Base-by-base conservation (phyloP, 768 basidiomycete species). In the Naganishia onofrii region DNA sequence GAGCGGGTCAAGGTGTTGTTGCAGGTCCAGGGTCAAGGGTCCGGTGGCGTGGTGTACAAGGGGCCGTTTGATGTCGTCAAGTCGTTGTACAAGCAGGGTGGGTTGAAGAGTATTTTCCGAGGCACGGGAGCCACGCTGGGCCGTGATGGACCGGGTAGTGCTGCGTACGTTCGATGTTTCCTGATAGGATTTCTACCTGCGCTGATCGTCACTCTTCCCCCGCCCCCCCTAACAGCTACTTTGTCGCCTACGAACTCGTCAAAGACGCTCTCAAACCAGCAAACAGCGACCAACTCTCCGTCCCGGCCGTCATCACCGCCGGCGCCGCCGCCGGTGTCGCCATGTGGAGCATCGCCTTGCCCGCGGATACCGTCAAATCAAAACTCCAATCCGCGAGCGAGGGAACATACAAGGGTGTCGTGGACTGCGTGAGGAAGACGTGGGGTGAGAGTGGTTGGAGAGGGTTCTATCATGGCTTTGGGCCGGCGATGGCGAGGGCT, bases 271-370 rank as follows among this genome's bases (percentile, higher is more conserved):
- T 99, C 72, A 92, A 90, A 15, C 91, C 93, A 8, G 86, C 85
- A 48, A 90, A 90, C 36, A 84, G 90, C 21, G 88, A 89, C n/a
- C 85, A 90, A 58, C 85, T 98, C 69, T 90, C 92, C 75, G 84
- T 99, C 31, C 85, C 90, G 36, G 89, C 90, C 21, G 86, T 98
- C 75, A 90, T 98, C 74, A 70, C 93, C 67, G 93, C 95, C 64
- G 96, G 96, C 73, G 96, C 94, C 66, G 88, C 87, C 48, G 96
- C 96, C 0, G 96, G 96, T 74, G 87, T 98, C 5, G 93, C 93
- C 44, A 98, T 99, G 96, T 99, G 96, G 96, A 84, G 90, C 21
- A 85, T 98, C 74, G 95, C 92, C 29, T 96, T 99, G 74, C 96
- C 96, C 57, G 94, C 95, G 55, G 95, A 99, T 80, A 94, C 95